phyloP scores from a whole-genome alignment of 768 basidiomycete species.

The Holtermanniella nyarrowii region DNA sequence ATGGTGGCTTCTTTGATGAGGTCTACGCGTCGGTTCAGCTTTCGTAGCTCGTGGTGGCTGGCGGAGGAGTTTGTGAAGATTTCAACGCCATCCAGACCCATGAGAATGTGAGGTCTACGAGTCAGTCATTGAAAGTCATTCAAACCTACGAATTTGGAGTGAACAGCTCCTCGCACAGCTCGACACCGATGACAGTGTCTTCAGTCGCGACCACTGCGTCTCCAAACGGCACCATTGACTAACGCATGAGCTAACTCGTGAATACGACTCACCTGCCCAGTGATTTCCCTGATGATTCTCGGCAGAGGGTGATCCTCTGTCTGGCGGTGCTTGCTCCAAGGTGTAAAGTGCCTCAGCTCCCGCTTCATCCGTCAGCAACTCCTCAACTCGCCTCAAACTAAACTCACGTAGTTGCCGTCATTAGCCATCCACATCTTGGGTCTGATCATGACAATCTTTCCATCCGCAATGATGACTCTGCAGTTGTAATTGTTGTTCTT shows the following conservation, averaged over 20 bases:
- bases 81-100: conserved; percentile 98
- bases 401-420: conserved; percentile 86
- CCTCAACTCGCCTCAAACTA: conserved; percentile 41
- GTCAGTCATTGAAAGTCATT: neutral
- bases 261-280: conserved; percentile 59
- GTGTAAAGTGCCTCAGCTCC: conserved; percentile 60
- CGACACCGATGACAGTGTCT: conserved; percentile 94
- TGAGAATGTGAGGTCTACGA: conserved; percentile 80
- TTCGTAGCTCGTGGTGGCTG: conserved; percentile 96
- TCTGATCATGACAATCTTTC: conserved; percentile 81
- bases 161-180: conserved; percentile 94
- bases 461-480: conserved; percentile 74
- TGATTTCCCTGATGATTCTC: conserved; percentile 73
- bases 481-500: conserved; percentile 99
- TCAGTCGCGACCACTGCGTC: conserved; percentile 86
- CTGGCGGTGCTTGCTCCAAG: conserved; percentile 81
- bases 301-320: conserved; percentile 89
- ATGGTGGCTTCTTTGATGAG: conserved; percentile 93
- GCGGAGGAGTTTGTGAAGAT: conserved; percentile 98
- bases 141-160: conserved; percentile 74
- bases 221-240: conserved; percentile 89
- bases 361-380: conserved; percentile 19
- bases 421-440: conserved; percentile 99
- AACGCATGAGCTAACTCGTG: neutral
- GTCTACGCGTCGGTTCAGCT: conserved; percentile 79